These are phyloP conservation scores for Lepidium didymum DNA, from an alignment of 345 rosid species.

Conservation along the genomic window DNA sequence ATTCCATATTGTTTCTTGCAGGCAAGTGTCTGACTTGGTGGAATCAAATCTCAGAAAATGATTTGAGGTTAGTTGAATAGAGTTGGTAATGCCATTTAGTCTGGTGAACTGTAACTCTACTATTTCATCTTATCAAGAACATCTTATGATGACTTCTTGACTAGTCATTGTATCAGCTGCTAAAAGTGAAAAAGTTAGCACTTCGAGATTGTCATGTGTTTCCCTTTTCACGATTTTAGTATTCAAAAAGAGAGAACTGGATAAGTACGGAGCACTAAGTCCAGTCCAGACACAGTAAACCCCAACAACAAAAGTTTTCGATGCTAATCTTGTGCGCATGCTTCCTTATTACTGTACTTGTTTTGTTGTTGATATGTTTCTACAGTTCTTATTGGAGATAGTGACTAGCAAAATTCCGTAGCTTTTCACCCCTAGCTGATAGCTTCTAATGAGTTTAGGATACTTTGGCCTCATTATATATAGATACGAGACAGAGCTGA, in stretches of 20 bases:
- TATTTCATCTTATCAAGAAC: background rate
- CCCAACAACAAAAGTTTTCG: background rate
- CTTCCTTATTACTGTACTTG: background rate
- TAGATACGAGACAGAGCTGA: background rate
- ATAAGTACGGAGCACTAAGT: constrained; percentile 15
- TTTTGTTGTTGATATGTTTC: background rate
- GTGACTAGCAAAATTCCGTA: background rate
- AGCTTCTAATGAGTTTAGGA: background rate
- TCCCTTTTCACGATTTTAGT: background rate
- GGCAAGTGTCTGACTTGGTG: background rate
- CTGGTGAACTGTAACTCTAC: constrained; percentile 1
- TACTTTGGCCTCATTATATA: background rate
- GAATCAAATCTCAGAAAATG: background rate
- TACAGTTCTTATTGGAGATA: background rate
- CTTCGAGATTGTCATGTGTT: constrained; percentile 10
- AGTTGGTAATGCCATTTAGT: background rate
- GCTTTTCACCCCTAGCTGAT: background rate
- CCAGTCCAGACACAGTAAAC: constrained; percentile 1
- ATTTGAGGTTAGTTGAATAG: background rate
- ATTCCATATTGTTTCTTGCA: background rate
- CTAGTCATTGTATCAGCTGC: background rate
- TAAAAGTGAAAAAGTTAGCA: background rate
- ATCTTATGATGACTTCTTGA: constrained; percentile 10
- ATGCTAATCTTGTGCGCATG: constrained; percentile 20
- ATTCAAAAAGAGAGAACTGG: background rate